These are phyloP conservation scores for Debaryomyces tyrocola DNA, from an alignment of 805 yeast species.

Conservation along the genomic window DNA sequence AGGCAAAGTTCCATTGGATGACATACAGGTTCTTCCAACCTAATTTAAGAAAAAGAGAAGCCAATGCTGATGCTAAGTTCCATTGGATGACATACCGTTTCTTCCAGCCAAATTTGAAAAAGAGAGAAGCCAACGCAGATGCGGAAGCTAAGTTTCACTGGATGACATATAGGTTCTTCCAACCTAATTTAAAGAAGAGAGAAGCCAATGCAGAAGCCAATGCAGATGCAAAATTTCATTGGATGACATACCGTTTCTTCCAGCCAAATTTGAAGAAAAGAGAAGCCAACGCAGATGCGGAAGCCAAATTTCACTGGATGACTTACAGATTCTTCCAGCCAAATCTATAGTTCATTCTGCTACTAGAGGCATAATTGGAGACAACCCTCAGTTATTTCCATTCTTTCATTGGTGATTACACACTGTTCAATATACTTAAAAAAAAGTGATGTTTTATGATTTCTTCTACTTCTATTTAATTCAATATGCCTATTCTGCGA, in stretches of 20 bases:
- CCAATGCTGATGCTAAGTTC: conserved; percentile 15
- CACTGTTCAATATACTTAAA: too few species aligned
- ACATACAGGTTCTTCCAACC: conserved; percentile 14
- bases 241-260: conserved; percentile 11
- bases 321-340: conserved; percentile 14
- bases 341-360: neutral
- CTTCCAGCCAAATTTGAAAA: conserved; percentile 15
- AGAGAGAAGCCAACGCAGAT: conserved; percentile 18
- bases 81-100: conserved; percentile 10
- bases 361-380: too few species aligned
- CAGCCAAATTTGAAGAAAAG: conserved; percentile 15
- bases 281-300: conserved; percentile 20
- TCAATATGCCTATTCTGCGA: too few species aligned
- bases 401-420: too few species aligned
- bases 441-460: too few species aligned
- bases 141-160: conserved; percentile 16
- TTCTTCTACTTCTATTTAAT: too few species aligned
- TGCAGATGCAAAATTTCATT: conserved; percentile 14
- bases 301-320: conserved; percentile 13
- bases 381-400: too few species aligned
- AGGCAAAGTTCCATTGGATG: conserved; percentile 13
- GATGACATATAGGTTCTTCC: conserved; percentile 11
- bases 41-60: conserved; percentile 11
- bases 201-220: conserved; percentile 21
- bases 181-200: conserved; percentile 13